Evolutionary conservation across 1,139 yeast species (phyloP).

Genomic region (Geotrichum citri-aurantii): DNA sequence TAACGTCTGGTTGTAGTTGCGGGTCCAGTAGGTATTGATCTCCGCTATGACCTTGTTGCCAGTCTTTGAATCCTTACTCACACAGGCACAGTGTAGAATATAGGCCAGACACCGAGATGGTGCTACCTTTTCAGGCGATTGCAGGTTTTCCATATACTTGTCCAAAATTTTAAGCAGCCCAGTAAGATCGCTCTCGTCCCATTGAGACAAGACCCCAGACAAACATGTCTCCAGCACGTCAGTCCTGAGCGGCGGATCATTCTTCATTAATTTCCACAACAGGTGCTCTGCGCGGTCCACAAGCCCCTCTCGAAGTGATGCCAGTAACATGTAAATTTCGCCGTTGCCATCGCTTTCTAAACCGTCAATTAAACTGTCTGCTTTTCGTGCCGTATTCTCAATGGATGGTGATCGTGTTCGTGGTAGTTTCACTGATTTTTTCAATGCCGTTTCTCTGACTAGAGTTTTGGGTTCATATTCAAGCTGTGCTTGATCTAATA

Average conservation of each 20-base stretch:
- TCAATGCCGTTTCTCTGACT: background rate
- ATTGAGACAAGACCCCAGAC: background rate
- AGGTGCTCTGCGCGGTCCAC: slow-evolving; percentile 6
- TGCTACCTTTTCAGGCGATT: background rate
- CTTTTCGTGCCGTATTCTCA: background rate
- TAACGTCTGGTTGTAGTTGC: slow-evolving; percentile 2
- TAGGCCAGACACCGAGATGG: slow-evolving; percentile 18
- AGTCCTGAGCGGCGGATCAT: background rate
- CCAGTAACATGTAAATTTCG: slow-evolving; percentile 7
- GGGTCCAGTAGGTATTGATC: slow-evolving; percentile 13
- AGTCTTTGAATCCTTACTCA: slow-evolving; percentile 2
- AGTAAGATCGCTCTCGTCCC: slow-evolving; percentile 1
- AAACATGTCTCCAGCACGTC: slow-evolving; percentile 8
- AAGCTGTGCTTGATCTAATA: background rate
- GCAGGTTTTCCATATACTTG: background rate
- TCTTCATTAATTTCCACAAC: slow-evolving; percentile 3
- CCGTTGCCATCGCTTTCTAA: background rate
- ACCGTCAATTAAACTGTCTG: background rate
- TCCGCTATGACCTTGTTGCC: slow-evolving; percentile 10
- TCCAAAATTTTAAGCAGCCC: slow-evolving; percentile 2
- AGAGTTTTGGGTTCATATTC: background rate
- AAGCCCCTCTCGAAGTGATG: slow-evolving; percentile 5
- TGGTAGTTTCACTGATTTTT: background rate
- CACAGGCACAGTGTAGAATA: slow-evolving; percentile 22
- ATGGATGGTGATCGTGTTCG: background rate